A percentile compares a stretch with the other conserved stretches of the same genome.
phyloP scores from a whole-genome alignment of 2,329 filamentous ascomycete genomes.

The Neospermospora avenae region DNA sequence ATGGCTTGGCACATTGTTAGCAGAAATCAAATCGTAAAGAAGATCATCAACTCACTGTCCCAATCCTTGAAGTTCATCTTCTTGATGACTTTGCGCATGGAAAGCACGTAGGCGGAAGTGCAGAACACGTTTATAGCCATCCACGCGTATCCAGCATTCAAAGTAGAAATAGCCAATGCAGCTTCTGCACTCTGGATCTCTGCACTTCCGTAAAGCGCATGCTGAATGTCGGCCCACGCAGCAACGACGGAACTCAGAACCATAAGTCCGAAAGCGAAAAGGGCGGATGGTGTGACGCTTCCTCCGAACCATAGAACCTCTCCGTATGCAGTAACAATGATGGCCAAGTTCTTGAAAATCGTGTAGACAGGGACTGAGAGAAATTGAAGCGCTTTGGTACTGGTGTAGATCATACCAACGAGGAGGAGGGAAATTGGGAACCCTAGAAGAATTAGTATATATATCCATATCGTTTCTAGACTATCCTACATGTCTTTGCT shows the following conservation, averaged over 20 bases:
- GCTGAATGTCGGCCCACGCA: conserved; percentile 94
- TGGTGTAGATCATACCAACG: conserved; percentile 98
- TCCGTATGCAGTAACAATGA: conserved; percentile 96
- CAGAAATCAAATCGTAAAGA: background rate
- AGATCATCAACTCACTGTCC: conserved; percentile 70
- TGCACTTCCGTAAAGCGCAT: conserved; percentile 59
- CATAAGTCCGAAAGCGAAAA: conserved; percentile 96
- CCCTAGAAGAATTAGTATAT: conserved; percentile 53
- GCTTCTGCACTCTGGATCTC: conserved; percentile 47
- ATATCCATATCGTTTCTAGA: background rate
- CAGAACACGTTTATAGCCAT: conserved; percentile 97
- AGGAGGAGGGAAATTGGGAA: conserved; percentile 94
- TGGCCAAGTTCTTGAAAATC: conserved; percentile 99
- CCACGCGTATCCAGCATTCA: conserved; percentile 96
- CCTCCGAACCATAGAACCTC: conserved; percentile 98
- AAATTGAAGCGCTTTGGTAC: conserved; percentile 92
- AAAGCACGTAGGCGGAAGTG: conserved; percentile 82
- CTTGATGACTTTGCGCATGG: conserved; percentile 99
- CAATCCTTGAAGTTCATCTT: conserved; percentile 99
- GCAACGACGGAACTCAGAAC: conserved; percentile 91
- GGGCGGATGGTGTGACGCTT: conserved; percentile 78
- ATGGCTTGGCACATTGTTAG: conserved; percentile 63
- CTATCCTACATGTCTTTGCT: conserved; percentile 78
- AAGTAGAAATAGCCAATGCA: conserved; percentile 74
- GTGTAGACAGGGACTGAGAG: conserved; percentile 98